Conservation (phyloP, 2,329 filamentous ascomycete genomes). For the Hypoxylon sp. region DNA sequence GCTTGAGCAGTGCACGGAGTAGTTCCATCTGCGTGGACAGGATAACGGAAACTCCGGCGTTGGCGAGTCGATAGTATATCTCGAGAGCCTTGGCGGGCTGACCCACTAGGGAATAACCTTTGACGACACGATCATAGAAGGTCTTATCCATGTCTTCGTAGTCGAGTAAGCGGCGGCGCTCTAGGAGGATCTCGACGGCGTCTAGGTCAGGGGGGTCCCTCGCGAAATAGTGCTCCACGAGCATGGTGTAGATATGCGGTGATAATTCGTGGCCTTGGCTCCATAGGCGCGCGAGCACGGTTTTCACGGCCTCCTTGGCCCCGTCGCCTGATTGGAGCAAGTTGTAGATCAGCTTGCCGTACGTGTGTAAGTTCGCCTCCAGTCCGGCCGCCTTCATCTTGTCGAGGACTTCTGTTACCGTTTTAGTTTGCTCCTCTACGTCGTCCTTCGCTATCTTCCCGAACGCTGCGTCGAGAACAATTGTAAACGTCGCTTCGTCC, state of each 20-base stretch:
- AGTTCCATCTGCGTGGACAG: slow-evolving; percentile 62
- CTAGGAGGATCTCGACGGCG: slow-evolving; percentile 73
- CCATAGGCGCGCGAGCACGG: slow-evolving; percentile 75
- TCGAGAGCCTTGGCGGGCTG: slow-evolving; percentile 65
- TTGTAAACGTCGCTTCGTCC: slow-evolving; percentile 79
- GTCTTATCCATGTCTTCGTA: slow-evolving; percentile 63
- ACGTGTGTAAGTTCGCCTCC: slow-evolving; percentile 73
- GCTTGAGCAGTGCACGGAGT: slow-evolving; percentile 52
- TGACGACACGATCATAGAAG: slow-evolving; percentile 64
- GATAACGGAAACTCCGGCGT: slow-evolving; percentile 59
- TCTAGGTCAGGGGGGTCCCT: slow-evolving; percentile 70
- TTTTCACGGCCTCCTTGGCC: slow-evolving; percentile 67
- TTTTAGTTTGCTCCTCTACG: slow-evolving; percentile 64
- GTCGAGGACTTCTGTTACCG: slow-evolving; percentile 68
- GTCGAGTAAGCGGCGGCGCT: slow-evolving; percentile 57
- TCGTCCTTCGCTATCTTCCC: slow-evolving; percentile 57
- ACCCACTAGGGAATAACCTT: slow-evolving; percentile 72
- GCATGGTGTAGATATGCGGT: slow-evolving; percentile 80
- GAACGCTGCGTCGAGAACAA: slow-evolving; percentile 75
- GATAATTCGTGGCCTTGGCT: slow-evolving; percentile 66
- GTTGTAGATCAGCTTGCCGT: slow-evolving; percentile 78
- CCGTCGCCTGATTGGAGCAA: slow-evolving; percentile 65
- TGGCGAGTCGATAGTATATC: slow-evolving; percentile 63
- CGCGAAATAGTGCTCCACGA: slow-evolving; percentile 77
- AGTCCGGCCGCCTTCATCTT: slow-evolving; percentile 72